phyloP scores from a whole-genome alignment of 768 basidiomycete genomes.

The Pholiota microspora region DNA sequence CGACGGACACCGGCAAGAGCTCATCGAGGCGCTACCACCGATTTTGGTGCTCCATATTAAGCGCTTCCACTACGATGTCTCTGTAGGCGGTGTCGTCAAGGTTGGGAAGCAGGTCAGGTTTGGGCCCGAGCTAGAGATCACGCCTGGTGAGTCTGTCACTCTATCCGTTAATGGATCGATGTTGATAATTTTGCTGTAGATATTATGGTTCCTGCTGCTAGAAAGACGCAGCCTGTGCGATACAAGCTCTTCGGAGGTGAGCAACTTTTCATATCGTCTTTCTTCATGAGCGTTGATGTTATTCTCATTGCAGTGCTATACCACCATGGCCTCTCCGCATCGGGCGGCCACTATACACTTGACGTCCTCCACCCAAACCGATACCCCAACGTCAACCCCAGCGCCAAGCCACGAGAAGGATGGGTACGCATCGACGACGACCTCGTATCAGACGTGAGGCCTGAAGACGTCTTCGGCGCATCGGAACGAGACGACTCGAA shows the following conservation, averaged over 20 bases:
- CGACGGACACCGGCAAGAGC: constrained; percentile 62
- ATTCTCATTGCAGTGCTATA: constrained; percentile 61
- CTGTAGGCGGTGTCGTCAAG: constrained; percentile 78
- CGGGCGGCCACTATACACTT: constrained; percentile 94
- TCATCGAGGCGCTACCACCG: constrained; percentile 81
- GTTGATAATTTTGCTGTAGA: constrained; percentile 36
- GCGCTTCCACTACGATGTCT: constrained; percentile 83
- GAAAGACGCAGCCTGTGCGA: constrained; percentile 42
- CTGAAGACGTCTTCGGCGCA: constrained; percentile 70
- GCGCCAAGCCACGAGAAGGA: constrained; percentile 50
- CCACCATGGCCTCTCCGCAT: constrained; percentile 89
- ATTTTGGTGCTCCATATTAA: constrained; percentile 89
- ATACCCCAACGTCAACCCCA: constrained; percentile 34
- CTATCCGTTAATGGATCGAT: background rate
- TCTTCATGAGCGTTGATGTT: background rate
- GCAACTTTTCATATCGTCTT: constrained; percentile 16
- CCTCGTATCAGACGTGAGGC: constrained; percentile 68
- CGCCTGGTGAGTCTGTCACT: constrained; percentile 46
- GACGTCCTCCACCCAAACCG: constrained; percentile 79
- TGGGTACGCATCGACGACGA: constrained; percentile 98
- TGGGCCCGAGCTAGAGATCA: constrained; percentile 74
- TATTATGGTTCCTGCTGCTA: constrained; percentile 53
- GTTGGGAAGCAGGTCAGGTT: constrained; percentile 80
- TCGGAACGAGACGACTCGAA: constrained; percentile 52
- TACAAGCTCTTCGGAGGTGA: constrained; percentile 86